Evolutionary conservation across 2,329 filamentous ascomycete genomes (phyloP).

Genomic region (Penicillium sp.): DNA sequence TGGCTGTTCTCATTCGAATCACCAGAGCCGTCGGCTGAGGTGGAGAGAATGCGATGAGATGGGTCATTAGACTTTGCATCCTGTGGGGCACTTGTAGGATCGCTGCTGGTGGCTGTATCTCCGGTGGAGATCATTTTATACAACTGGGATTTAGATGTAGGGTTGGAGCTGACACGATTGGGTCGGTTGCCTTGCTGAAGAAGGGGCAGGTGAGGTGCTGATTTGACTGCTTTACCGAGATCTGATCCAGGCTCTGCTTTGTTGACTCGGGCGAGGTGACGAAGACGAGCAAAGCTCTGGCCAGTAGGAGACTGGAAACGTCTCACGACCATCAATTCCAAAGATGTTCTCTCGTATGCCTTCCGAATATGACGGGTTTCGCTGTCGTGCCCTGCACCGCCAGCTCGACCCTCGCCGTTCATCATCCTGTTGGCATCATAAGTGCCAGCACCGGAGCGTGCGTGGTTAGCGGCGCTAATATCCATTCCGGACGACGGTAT

Average conservation of each 20-base stretch:
- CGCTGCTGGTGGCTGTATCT: constrained; percentile 28
- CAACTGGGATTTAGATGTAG: constrained; percentile 24
- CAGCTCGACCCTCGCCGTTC: constrained; percentile 30
- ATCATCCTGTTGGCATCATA: constrained; percentile 31
- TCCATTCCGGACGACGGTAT: constrained; percentile 38
- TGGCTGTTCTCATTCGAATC: constrained; percentile 24
- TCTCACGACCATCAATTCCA: constrained; percentile 45
- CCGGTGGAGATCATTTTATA: constrained; percentile 25
- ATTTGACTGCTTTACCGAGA: constrained; percentile 35
- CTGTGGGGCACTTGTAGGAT: constrained; percentile 24
- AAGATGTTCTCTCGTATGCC: constrained; percentile 44
- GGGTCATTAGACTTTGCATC: constrained; percentile 29
- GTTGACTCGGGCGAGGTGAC: constrained; percentile 25
- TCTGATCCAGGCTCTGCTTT: constrained; percentile 20
- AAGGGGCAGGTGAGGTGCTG: constrained; percentile 33
- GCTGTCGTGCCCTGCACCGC: constrained; percentile 31
- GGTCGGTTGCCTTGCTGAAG: constrained; percentile 27
- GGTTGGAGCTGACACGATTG: constrained; percentile 20
- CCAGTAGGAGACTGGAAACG: constrained; percentile 45
- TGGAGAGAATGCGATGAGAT: constrained; percentile 35
- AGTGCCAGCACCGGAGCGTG: constrained; percentile 28
- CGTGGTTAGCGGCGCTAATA: constrained; percentile 29
- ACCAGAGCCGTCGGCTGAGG: constrained; percentile 33
- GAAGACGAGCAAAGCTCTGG: constrained; percentile 43
- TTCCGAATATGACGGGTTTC: constrained; percentile 42